phyloP scores from a whole-genome alignment of 495 filamentous ascomycete species.

The Aspergillus steynii region DNA sequence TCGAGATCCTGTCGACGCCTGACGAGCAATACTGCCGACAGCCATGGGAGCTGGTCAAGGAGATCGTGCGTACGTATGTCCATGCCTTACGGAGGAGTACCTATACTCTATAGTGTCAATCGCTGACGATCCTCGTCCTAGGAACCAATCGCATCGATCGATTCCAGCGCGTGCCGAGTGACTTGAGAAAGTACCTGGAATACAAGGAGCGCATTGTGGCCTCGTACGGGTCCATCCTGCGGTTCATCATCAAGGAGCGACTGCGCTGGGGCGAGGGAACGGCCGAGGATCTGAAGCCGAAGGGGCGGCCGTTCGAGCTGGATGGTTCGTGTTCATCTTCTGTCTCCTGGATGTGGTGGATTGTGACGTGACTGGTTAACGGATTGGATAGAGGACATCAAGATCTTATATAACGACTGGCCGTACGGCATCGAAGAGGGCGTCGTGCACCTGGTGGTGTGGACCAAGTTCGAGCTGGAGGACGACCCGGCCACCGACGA shows the following conservation, averaged over 20 bases:
- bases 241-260: conserved; percentile 66
- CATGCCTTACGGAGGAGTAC: no score
- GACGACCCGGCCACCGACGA: conserved; percentile 64
- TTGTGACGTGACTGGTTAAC: conserved; percentile 1
- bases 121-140: conserved; percentile 16
- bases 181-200: conserved; percentile 69
- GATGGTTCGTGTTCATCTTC: conserved; percentile 38
- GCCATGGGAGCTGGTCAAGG: conserved; percentile 63
- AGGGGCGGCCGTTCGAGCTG: conserved; percentile 49
- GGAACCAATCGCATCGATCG: conserved; percentile 66
- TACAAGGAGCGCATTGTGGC: conserved; percentile 62
- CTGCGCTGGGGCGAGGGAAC: conserved; percentile 60
- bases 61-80: conserved; percentile 51
- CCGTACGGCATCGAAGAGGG: conserved; percentile 76
- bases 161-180: conserved; percentile 72
- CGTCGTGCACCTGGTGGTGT: conserved; percentile 82
- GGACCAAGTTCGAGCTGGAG: conserved; percentile 85
- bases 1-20: conserved; percentile 62
- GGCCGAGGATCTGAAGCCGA: conserved; percentile 40
- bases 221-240: conserved; percentile 70
- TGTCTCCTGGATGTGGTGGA: background rate
- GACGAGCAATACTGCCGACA: conserved; percentile 58
- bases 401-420: conserved; percentile 86
- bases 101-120: no score
- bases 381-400: conserved; percentile 58